Evolutionary conservation across 2,329 filamentous ascomycete genomes (phyloP).

Genomic region (Alternaria ethzedia): DNA sequence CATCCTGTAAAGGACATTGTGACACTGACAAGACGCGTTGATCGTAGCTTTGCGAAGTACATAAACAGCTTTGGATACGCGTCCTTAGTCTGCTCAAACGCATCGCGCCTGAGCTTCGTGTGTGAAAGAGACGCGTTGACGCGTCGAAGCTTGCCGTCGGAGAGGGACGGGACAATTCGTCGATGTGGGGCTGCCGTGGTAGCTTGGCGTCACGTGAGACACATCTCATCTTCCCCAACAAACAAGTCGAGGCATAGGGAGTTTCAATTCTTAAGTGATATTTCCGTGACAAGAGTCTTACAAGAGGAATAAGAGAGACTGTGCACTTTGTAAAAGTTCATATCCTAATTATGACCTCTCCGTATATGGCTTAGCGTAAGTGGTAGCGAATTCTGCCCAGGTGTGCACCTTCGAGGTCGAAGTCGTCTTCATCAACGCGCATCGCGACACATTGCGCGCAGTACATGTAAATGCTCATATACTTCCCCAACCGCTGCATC

Average conservation of each 20-base stretch:
- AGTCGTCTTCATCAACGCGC: background rate
- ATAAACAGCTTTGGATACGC: background rate
- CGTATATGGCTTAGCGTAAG: background rate
- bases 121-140: background rate
- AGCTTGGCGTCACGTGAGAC: fast-evolving
- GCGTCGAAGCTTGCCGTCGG: background rate
- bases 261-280: too few species aligned
- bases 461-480: too few species aligned
- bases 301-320: too few species aligned
- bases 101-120: background rate
- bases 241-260: background rate
- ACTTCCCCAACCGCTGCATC: too few species aligned
- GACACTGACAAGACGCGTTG: background rate
- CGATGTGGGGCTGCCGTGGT: background rate
- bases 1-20: background rate
- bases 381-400: background rate
- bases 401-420: background rate
- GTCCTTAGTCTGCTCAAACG: background rate
- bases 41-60: background rate
- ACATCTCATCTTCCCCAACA: background rate
- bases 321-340: too few species aligned
- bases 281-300: too few species aligned
- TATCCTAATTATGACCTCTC: background rate
- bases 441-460: too few species aligned
- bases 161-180: background rate